A percentile compares a stretch with the other conserved stretches of the same genome.
phyloP scores from a whole-genome alignment of 2,329 filamentous ascomycete species.

The Colletotrichum neosansevieriae region DNA sequence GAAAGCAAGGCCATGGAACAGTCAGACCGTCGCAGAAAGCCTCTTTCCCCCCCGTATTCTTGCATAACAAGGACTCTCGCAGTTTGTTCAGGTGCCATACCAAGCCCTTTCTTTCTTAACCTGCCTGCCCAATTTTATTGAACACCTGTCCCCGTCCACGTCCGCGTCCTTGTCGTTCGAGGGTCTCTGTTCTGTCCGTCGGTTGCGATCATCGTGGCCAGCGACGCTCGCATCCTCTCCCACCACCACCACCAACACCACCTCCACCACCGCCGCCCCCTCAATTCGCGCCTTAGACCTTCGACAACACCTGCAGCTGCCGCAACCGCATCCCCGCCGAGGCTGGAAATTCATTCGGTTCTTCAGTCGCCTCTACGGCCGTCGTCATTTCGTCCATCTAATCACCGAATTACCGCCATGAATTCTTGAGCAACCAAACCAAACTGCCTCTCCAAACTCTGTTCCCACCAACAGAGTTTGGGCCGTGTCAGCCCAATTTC shows the following conservation, averaged over 20 bases:
- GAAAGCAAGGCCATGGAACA: not conserved
- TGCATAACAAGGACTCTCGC: too few species aligned
- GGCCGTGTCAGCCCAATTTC: conserved; percentile 40
- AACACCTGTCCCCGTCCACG: too few species aligned
- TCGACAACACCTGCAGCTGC: conserved; percentile 7
- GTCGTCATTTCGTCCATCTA: not conserved
- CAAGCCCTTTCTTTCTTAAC: too few species aligned
- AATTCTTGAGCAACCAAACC: conserved; percentile 8
- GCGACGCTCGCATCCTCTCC: conserved; percentile 29
- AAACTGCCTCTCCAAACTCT: conserved; percentile 22
- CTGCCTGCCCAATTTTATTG: too few species aligned
- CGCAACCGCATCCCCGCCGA: conserved; percentile 13
- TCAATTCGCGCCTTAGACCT: conserved; percentile 7
- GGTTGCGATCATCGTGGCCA: conserved; percentile 16
- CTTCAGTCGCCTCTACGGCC: not conserved
- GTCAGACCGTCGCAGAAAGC: too few species aligned
- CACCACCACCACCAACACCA: not conserved
- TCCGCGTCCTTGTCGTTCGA: too few species aligned
- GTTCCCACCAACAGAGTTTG: conserved; percentile 37
- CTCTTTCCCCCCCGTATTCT: too few species aligned
- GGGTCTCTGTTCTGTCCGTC: too few species aligned
- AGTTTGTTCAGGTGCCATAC: too few species aligned
- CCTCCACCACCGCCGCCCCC: not conserved
- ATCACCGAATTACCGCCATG: conserved; percentile 8
- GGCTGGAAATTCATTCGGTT: not conserved